phyloP scores from a whole-genome alignment of 352 stramenopile genomes.

The Pythium aphanidermatum region DNA sequence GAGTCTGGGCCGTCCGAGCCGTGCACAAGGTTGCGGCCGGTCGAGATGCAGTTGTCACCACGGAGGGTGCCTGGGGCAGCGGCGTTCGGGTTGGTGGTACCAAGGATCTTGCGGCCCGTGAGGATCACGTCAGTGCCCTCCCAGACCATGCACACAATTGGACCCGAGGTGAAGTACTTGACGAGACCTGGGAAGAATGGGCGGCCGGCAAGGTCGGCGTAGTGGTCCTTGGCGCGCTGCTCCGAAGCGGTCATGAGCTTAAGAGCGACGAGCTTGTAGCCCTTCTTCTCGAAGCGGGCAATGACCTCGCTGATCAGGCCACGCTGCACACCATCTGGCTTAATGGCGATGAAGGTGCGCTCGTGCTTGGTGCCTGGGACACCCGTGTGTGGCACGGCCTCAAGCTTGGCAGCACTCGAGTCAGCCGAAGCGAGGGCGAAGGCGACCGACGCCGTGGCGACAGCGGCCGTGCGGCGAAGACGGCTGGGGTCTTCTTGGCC shows the following conservation, averaged over 20 bases:
- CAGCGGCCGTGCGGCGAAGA: constrained; percentile 30
- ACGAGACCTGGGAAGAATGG: constrained; percentile 91
- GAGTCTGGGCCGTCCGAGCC: constrained; percentile 90
- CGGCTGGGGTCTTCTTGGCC: constrained; percentile 26
- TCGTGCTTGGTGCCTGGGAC: constrained; percentile 90
- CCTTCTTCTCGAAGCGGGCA: constrained; percentile 93
- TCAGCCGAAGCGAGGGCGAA: constrained; percentile 38
- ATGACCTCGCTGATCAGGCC: constrained; percentile 94
- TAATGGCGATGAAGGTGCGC: constrained; percentile 94
- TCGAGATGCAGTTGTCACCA: constrained; percentile 92
- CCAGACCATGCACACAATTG: constrained; percentile 95
- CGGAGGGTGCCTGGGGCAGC: constrained; percentile 92
- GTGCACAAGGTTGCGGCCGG: constrained; percentile 91
- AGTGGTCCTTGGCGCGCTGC: constrained; percentile 89
- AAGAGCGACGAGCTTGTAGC: constrained; percentile 93
- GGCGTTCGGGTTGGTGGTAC: constrained; percentile 92
- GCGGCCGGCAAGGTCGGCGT: constrained; percentile 90
- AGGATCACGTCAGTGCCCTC: constrained; percentile 93
- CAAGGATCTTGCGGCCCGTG: constrained; percentile 93
- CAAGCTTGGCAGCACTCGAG: constrained; percentile 31
- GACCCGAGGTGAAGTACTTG: constrained; percentile 90
- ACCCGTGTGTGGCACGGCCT: constrained; percentile 52
- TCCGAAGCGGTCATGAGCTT: constrained; percentile 93
- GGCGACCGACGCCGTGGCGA: constrained; percentile 40
- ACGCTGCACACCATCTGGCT: constrained; percentile 93